A percentile compares a stretch with the other conserved stretches of the same genome.
These are phyloP conservation scores for Sporothrix inflata DNA, from an alignment of 2,329 filamentous ascomycete species.

Conservation along the genomic window DNA sequence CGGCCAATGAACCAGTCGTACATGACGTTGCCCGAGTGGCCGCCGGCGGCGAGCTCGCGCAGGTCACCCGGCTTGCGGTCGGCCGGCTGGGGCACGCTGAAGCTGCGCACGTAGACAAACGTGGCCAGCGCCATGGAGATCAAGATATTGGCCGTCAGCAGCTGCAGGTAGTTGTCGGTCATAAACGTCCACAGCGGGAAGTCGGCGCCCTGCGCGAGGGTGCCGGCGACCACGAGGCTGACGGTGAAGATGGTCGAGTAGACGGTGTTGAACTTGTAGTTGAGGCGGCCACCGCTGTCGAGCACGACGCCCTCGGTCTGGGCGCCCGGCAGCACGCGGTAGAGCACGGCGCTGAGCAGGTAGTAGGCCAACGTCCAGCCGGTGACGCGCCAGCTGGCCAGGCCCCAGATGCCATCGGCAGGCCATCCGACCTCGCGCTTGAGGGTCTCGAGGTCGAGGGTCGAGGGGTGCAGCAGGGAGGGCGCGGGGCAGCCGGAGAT, in stretches of 20 bases:
- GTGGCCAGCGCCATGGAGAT: constrained; percentile 73
- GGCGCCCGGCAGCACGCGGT: constrained; percentile 74
- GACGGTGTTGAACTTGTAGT: constrained; percentile 83
- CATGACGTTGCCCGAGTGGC: constrained; percentile 78
- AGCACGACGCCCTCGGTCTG: constrained; percentile 73
- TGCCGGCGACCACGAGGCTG: constrained; percentile 72
- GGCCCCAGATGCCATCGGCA: constrained; percentile 66
- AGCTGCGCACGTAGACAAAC: constrained; percentile 81
- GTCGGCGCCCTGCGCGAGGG: constrained; percentile 73
- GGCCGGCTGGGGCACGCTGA: constrained; percentile 59
- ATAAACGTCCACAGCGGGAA: constrained; percentile 93
- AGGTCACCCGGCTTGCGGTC: constrained; percentile 66
- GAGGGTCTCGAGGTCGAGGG: constrained; percentile 70
- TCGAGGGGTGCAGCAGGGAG: constrained; percentile 73
- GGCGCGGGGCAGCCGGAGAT: constrained; percentile 87
- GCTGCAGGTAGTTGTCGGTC: constrained; percentile 84
- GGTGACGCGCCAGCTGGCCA: constrained; percentile 71
- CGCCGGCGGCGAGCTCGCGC: constrained; percentile 80
- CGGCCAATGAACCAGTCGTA: constrained; percentile 98
- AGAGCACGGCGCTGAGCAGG: constrained; percentile 71
- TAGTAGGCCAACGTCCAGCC: constrained; percentile 79
- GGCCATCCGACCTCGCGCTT: constrained; percentile 85
- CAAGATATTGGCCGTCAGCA: constrained; percentile 80
- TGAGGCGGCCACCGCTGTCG: constrained; percentile 70
- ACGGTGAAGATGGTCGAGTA: constrained; percentile 74